Base-by-base conservation (phyloP, 805 yeast genomes). In the Blastobotrys parvus region DNA sequence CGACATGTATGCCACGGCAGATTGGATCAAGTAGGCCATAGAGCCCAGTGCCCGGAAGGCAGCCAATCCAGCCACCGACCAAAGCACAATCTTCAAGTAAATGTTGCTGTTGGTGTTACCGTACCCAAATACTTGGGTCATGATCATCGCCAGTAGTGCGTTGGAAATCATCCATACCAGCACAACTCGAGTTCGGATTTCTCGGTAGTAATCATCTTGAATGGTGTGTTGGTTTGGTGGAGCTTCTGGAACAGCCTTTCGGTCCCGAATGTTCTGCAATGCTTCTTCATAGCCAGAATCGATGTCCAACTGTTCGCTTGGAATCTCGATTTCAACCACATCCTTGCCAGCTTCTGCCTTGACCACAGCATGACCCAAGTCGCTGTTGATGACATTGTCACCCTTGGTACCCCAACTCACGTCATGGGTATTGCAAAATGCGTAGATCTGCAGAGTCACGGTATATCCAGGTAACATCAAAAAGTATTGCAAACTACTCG, bases 391-490 rank as follows among this genome's bases (percentile, higher is more conserved):
- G 47, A 75, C 76, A 50, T 81, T 83, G 47, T 89, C 96, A 52
- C 98, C 98, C 61, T 90, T 90, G 2, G 98, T 90, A 64, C 98
- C 98, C 98, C 98, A 90, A 0, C 96, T 84, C 40, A 92, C 95
- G 69, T 90, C 98, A 65, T 90, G 97, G 2, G 97, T 90, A 62
- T 90, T 90, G 68, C 98, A 90, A 64, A 90, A 88, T 1, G 98
- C 97, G 67, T 88, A 90, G 46, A 92, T 88, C 64, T 90, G 97
- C 45, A 90, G 69, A 2, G 95, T 81, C 65, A 95, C 86, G 3
- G 94, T 83, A 61, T 88, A 90, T 0, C 94, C 81, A 20, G 98
- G 97, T 42, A 90, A 71, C 71, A 92, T 74, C 51, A 89, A 61
- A 65, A 90, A 84, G 69, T 92, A 90, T 62, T 90, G 98, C 3